Conservation (phyloP, 345 rosid species). For the Eutrema japonicum region DNA sequence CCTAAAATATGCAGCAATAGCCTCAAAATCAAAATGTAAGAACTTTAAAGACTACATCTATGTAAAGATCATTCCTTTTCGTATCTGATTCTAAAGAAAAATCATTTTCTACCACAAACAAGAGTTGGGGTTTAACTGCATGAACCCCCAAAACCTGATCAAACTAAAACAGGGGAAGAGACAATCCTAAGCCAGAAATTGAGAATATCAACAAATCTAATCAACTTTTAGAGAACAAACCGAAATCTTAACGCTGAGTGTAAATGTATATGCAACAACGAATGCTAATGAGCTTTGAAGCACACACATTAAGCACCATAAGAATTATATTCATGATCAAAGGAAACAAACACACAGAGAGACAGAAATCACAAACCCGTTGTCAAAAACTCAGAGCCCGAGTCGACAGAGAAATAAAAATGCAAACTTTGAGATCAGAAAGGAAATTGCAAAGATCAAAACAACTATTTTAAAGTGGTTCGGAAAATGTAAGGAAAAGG, state of each 20-base stretch:
- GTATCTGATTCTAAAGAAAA: not conserved
- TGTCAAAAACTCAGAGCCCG: not conserved
- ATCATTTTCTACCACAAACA: not conserved
- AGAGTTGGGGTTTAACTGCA: not conserved
- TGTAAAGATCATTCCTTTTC: slow-evolving; percentile 4
- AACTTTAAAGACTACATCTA: not conserved
- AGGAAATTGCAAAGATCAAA: slow-evolving; percentile 8
- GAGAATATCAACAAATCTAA: not conserved
- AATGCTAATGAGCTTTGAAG: not conserved
- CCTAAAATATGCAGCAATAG: not conserved
- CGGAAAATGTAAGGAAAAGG: not conserved
- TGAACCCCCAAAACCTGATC: not conserved
- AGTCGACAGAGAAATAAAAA: not conserved
- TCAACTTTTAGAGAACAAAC: not conserved
- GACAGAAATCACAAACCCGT: not conserved
- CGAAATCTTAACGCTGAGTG: slow-evolving; percentile 1
- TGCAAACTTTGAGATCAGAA: slow-evolving; percentile 10
- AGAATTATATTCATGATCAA: not conserved
- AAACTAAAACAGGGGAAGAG: not conserved
- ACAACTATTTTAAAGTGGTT: not conserved
- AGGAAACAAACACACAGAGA: not conserved
- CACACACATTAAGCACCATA: not conserved
- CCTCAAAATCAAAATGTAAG: not conserved
- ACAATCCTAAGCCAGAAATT: not conserved
- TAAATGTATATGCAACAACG: slow-evolving; percentile 10